These are phyloP conservation scores for Fusarium verticillioides DNA, from an alignment of 2,329 filamentous ascomycete genomes.

Conservation along the genomic window DNA sequence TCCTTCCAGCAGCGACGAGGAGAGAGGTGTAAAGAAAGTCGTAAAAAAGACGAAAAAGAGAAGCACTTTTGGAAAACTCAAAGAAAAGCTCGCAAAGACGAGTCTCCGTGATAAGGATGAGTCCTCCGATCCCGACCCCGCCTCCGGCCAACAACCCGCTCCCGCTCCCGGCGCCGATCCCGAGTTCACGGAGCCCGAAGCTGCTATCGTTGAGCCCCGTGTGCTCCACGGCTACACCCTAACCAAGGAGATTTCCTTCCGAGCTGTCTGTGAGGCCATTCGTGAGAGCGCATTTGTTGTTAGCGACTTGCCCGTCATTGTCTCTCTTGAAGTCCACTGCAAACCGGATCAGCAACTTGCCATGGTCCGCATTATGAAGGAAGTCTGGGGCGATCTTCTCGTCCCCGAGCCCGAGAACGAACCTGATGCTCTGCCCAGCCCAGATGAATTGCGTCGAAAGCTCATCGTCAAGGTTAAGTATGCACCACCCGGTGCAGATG, in stretches of 20 bases:
- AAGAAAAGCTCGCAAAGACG: slow-evolving; percentile 65
- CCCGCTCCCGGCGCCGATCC: slow-evolving; percentile 1
- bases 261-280: slow-evolving; percentile 85
- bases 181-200: slow-evolving; percentile 35
- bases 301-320: slow-evolving; percentile 86
- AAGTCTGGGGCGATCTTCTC: slow-evolving; percentile 81
- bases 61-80: slow-evolving; percentile 71
- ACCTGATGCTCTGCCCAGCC: slow-evolving; percentile 69
- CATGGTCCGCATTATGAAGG: slow-evolving; percentile 93
- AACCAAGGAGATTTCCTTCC: slow-evolving; percentile 88
- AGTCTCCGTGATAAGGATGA: slow-evolving; percentile 54
- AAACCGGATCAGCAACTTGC: slow-evolving; percentile 81
- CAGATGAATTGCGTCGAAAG: slow-evolving; percentile 76
- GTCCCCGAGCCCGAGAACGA: slow-evolving; percentile 65
- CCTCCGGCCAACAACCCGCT: slow-evolving; percentile 5
- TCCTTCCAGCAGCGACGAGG: slow-evolving; percentile 59
- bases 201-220: slow-evolving; percentile 70
- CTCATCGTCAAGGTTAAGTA: slow-evolving; percentile 89
- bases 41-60: slow-evolving; percentile 64
- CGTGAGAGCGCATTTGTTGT: slow-evolving; percentile 79
- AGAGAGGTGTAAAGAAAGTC: slow-evolving; percentile 59
- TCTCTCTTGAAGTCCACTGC: slow-evolving; percentile 94
- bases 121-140: slow-evolving; percentile 1
- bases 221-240: slow-evolving; percentile 91
- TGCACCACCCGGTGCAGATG: slow-evolving; percentile 54